Percentiles rank a stretch among this genome's conserved stretches.
Evolutionary conservation across 2,329 filamentous ascomycete genomes (phyloP).

Genomic region (Epichloe sp.): DNA sequence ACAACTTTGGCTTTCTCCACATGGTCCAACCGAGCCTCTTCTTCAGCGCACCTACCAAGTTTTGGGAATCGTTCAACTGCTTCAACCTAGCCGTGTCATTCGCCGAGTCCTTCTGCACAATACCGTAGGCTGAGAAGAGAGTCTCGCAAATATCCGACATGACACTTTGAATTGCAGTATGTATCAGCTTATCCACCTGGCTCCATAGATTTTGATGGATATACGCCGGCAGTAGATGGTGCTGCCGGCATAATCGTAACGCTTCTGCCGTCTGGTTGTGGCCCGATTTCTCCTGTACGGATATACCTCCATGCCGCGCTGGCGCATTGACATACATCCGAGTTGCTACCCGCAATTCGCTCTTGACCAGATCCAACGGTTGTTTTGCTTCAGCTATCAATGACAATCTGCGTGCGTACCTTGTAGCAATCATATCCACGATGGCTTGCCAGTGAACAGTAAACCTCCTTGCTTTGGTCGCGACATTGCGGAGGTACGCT

Average conservation of each 20-base stretch:
- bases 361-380: constrained; percentile 17
- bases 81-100: not conserved
- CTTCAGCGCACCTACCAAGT: constrained; percentile 20
- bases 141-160: constrained; percentile 24
- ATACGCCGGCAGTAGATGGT: constrained; percentile 26
- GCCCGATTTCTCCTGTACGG: not conserved
- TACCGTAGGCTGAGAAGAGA: constrained; percentile 11
- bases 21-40: constrained; percentile 42
- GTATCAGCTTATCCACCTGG: constrained; percentile 30
- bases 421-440: constrained; percentile 49
- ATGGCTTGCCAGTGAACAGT: constrained; percentile 51
- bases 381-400: constrained; percentile 20
- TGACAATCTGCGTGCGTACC: constrained; percentile 44
- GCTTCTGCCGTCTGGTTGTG: constrained; percentile 25
- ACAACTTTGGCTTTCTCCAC: constrained; percentile 45
- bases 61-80: not conserved
- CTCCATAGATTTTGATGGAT: constrained; percentile 18
- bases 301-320: constrained; percentile 12
- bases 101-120: not conserved
- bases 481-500: constrained; percentile 30
- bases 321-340: constrained; percentile 23
- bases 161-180: constrained; percentile 27
- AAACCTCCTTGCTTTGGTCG: constrained; percentile 18
- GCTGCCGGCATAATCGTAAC: constrained; percentile 29
- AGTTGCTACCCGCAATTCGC: constrained; percentile 11